These are phyloP conservation scores for Pseudogymnoascus sp. DNA, from an alignment of 2,329 filamentous ascomycete genomes.

Conservation along the genomic window DNA sequence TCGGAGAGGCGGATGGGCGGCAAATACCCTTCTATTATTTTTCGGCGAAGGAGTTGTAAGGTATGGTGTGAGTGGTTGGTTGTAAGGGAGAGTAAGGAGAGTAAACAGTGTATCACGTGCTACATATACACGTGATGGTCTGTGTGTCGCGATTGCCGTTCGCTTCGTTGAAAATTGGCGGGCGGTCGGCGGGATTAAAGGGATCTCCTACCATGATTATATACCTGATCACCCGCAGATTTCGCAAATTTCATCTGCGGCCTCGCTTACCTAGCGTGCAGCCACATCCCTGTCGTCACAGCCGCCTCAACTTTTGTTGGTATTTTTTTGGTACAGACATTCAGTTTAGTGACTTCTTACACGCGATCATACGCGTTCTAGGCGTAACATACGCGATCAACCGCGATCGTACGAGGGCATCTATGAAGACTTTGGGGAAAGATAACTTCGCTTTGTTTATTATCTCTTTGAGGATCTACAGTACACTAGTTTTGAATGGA, in stretches of 20 bases:
- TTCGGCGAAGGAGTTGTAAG: no score
- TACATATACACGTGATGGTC: not conserved
- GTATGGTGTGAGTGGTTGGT: no score
- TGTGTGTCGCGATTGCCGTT: not conserved
- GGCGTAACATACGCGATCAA: not conserved
- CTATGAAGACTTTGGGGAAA: not conserved
- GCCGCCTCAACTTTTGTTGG: constrained; percentile 5
- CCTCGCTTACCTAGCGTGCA: constrained; percentile 9
- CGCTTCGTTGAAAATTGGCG: constrained; percentile 8
- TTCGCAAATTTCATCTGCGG: constrained; percentile 9
- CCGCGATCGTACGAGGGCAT: not conserved
- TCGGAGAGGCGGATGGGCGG: no score
- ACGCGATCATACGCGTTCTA: constrained; percentile 3
- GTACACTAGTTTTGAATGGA: not conserved
- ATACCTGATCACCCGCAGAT: constrained; percentile 9
- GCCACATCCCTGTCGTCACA: constrained; percentile 8
- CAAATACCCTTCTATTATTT: no score
- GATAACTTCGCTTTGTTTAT: not conserved
- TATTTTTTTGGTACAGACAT: not conserved
- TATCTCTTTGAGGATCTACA: not conserved
- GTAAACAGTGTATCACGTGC: not conserved
- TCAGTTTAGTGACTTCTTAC: not conserved
- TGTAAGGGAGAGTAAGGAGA: not conserved
- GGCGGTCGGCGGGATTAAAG: constrained; percentile 4
- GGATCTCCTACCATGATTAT: constrained; percentile 6